Evolutionary conservation across 2,329 filamentous ascomycete genomes (phyloP), one percentile per base, ranked within the genome.

Genomic region (Microcyclospora pomicola): DNA sequence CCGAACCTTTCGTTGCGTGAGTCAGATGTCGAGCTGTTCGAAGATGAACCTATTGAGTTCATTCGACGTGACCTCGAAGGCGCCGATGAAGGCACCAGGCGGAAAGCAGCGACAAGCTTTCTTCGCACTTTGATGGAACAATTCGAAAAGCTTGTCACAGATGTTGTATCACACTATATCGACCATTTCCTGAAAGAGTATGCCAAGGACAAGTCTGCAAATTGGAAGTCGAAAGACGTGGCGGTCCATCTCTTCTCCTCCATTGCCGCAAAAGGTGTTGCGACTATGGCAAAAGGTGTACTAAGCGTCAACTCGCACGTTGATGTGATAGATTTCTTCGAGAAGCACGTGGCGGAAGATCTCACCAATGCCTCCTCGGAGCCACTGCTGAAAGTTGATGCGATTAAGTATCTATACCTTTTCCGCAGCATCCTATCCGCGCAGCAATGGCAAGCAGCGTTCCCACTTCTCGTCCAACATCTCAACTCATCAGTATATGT

Each of bases 31-130:
- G 91, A 98, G 59, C 72, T 94, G 48, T 96, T 98, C 51, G 91
- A 98, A 58, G 92, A 98, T 56, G 92, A 98, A 65, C 91, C 91
- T 0, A 98, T 98, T 48, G 91, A 98, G 60, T 98, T 93, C 57
- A 98, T 98, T 54, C 75, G 91, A 45, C 75, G 86, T 52, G 91
- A 98, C 60, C 68, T 98, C 34, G 91, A 98, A 59, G 91, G 91
- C 6, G 95, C 91, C 2, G 91, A 98, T 60, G 92, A 82, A 38
- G 91, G 96, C 58, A 98, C 91, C 1, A 73, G 91, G 54, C 73
- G 91, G 49, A 75, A 91, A 53, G 88, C 91, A 31, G 87, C 92
- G 1, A 96, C 88, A 1, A 91, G 96, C 59, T 98, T 98, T 65
- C 64, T 98, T 41, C 75, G 84, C 45, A 82, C 86, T 54, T 71